phyloP scores from a whole-genome alignment of 2,329 filamentous ascomycete genomes.

The Botrytis sinoallii region DNA sequence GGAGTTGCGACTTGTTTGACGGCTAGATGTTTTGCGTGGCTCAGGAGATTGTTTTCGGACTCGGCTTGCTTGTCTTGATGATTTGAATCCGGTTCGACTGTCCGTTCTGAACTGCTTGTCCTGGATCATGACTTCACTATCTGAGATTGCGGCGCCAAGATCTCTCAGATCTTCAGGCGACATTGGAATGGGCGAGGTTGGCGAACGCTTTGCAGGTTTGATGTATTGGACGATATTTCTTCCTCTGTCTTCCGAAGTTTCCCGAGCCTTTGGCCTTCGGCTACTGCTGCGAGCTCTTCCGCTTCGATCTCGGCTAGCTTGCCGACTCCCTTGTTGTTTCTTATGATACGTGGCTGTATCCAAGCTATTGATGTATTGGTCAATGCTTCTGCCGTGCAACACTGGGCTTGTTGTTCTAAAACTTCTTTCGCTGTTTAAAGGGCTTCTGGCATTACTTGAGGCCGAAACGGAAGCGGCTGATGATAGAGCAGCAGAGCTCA shows the following conservation, averaged over 20 bases:
- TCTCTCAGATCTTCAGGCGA: slow-evolving; percentile 80
- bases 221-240: slow-evolving; percentile 58
- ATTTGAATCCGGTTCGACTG: slow-evolving; percentile 35
- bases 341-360: slow-evolving; percentile 70
- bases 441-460: slow-evolving; percentile 47
- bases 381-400: slow-evolving; percentile 63
- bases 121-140: slow-evolving; percentile 32
- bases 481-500: slow-evolving; percentile 42
- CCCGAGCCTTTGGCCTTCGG: slow-evolving; percentile 51
- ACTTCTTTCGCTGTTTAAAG: slow-evolving; percentile 44
- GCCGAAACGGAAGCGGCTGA: slow-evolving; percentile 53
- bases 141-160: slow-evolving; percentile 44
- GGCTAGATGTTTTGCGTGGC: slow-evolving; percentile 36
- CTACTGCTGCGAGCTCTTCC: slow-evolving; percentile 47
- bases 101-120: slow-evolving; percentile 29
- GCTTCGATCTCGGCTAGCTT: slow-evolving; percentile 43
- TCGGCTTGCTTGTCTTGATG: slow-evolving; percentile 39
- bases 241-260: slow-evolving; percentile 68
- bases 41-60: slow-evolving; percentile 35
- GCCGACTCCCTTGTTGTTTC: slow-evolving; percentile 48
- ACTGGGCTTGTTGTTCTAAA: slow-evolving; percentile 52
- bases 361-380: slow-evolving; percentile 83
- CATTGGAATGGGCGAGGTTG: slow-evolving; percentile 91
- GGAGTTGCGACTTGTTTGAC: slow-evolving; percentile 41
- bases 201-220: slow-evolving; percentile 77